Evolutionary conservation across 495 filamentous ascomycete species (phyloP).

Genomic region (Penicillium crystallinum): DNA sequence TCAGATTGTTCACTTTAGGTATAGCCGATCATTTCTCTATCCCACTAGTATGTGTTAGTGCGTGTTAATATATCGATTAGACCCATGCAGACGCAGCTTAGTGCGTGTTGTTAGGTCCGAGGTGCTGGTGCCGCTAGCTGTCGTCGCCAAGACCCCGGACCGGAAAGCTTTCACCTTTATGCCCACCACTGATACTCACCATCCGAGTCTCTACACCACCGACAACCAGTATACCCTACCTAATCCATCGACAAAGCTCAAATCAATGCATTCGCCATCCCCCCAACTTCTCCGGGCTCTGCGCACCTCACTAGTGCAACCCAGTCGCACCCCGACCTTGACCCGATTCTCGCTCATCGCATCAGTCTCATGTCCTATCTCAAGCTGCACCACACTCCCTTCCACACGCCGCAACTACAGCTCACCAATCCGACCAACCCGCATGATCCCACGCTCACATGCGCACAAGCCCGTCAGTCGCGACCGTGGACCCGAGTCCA

Average conservation of each 20-base stretch:
- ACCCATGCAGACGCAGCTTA: neutral
- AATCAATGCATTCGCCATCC: constrained; percentile 39
- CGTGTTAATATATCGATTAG: neutral
- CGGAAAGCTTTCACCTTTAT: neutral
- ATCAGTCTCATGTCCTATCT: constrained; percentile 9
- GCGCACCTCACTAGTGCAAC: constrained; percentile 28
- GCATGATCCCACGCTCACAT: constrained; percentile 39
- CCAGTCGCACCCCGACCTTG: constrained; percentile 10
- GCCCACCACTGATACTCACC: neutral
- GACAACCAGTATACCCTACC: no score
- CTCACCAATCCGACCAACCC: constrained; percentile 23
- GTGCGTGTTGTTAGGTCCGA: neutral
- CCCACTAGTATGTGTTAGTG: neutral
- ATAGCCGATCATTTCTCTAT: no score
- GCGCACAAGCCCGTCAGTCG: constrained; percentile 35
- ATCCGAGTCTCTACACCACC: neutral
- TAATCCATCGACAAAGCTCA: neutral
- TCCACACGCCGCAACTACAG: constrained; percentile 27
- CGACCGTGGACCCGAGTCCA: constrained; percentile 55
- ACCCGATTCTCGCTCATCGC: constrained; percentile 9
- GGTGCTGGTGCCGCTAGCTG: neutral
- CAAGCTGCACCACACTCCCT: neutral
- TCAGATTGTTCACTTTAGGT: no score
- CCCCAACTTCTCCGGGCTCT: constrained; percentile 42
- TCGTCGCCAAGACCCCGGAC: neutral